These are phyloP conservation scores for Amanita subjunquillea DNA, from an alignment of 768 basidiomycete genomes.

Conservation along the genomic window DNA sequence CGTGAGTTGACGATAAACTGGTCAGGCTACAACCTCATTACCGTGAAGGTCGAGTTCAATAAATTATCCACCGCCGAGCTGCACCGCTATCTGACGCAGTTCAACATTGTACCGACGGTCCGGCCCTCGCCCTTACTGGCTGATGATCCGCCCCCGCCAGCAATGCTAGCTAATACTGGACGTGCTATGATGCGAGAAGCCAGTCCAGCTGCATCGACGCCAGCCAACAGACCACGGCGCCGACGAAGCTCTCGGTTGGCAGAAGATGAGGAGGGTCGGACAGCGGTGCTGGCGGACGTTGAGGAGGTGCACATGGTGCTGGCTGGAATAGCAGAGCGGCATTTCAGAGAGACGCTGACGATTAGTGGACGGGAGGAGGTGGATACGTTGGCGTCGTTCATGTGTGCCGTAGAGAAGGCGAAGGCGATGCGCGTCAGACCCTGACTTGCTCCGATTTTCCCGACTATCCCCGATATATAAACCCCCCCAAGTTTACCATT, in stretches of 20 bases:
- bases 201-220: constrained; percentile 39
- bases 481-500: constrained; percentile 8
- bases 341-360: constrained; percentile 52
- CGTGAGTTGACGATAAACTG: constrained; percentile 19
- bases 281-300: constrained; percentile 62
- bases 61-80: constrained; percentile 56
- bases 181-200: constrained; percentile 25
- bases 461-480: background rate
- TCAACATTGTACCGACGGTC: constrained; percentile 60
- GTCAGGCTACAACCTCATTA: background rate
- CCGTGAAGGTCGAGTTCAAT: constrained; percentile 60
- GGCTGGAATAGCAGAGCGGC: constrained; percentile 60
- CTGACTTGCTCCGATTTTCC: background rate
- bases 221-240: constrained; percentile 65
- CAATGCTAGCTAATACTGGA: constrained; percentile 40
- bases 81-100: constrained; percentile 64
- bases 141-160: constrained; percentile 64
- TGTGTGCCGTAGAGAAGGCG: constrained; percentile 62
- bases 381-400: constrained; percentile 73
- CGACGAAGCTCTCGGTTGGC: constrained; percentile 63
- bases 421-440: constrained; percentile 19
- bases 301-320: constrained; percentile 57
- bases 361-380: constrained; percentile 57
- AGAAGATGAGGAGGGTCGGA: constrained; percentile 51
- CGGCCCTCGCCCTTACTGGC: constrained; percentile 59